phyloP scores from a whole-genome alignment of 108 stramenopile species.

The Discostella pseudostelligera region DNA sequence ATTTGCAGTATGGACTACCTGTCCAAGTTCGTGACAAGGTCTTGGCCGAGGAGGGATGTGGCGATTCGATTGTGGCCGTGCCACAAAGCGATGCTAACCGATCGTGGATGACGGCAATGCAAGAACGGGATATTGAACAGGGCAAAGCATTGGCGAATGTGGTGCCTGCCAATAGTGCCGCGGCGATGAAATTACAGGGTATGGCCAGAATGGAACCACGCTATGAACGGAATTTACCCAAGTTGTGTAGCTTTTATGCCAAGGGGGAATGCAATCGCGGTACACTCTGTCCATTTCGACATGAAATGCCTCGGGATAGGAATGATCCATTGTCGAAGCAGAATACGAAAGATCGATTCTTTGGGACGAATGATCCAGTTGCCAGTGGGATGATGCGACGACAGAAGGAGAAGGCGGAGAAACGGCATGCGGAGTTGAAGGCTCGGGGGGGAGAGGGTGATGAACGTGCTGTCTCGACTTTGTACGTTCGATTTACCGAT shows the following conservation, averaged over 20 bases:
- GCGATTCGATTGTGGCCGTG: conserved; percentile 57
- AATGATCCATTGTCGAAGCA: conserved; percentile 91
- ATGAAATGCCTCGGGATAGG: conserved; percentile 93
- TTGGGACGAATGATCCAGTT: conserved; percentile 91
- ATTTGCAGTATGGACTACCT: conserved; percentile 95
- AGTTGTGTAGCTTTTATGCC: conserved; percentile 95
- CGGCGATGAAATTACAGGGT: conserved; percentile 74
- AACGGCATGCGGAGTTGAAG: conserved; percentile 59
- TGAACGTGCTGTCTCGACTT: conserved; percentile 67
- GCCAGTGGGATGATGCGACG: conserved; percentile 82
- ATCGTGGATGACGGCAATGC: conserved; percentile 80
- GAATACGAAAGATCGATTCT: conserved; percentile 94
- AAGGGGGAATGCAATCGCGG: conserved; percentile 95
- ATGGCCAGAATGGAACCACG: conserved; percentile 93
- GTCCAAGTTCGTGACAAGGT: conserved; percentile 91
- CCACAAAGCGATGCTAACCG: conserved; percentile 90
- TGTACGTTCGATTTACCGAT: conserved; percentile 77
- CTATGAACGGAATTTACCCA: conserved; percentile 94
- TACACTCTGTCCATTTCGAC: conserved; percentile 94
- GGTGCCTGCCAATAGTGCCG: conserved; percentile 62
- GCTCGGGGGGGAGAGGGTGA: conserved; percentile 68
- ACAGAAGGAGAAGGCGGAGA: conserved; percentile 47
- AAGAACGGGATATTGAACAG: conserved; percentile 72
- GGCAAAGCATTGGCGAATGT: conserved; percentile 51
- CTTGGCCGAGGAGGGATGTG: conserved; percentile 72